Evolutionary conservation across 2,329 filamentous ascomycete species (phyloP).

Genomic region (Trichoderma atrobrunneum): DNA sequence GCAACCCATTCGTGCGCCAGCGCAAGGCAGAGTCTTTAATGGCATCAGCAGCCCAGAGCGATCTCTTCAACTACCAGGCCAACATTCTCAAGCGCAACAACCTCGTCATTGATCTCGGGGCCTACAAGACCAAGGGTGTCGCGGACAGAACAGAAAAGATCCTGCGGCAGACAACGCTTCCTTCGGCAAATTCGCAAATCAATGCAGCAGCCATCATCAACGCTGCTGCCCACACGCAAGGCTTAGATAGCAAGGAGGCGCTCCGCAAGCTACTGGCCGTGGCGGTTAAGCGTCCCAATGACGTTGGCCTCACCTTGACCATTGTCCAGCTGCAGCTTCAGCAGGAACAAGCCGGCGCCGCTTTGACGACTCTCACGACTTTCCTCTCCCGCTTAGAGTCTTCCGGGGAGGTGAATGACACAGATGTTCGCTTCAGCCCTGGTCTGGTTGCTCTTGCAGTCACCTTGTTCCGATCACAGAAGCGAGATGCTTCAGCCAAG

Average conservation of each 20-base stretch:
- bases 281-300: slow-evolving; percentile 70
- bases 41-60: slow-evolving; percentile 54
- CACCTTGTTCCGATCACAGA: slow-evolving; percentile 73
- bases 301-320: slow-evolving; percentile 77
- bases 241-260: slow-evolving; percentile 61
- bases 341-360: slow-evolving; percentile 67
- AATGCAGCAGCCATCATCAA: slow-evolving; percentile 51
- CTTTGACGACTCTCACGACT: slow-evolving; percentile 69
- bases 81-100: slow-evolving; percentile 56
- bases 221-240: slow-evolving; percentile 70
- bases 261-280: slow-evolving; percentile 68
- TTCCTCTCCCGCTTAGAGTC: slow-evolving; percentile 72
- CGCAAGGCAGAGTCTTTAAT: slow-evolving; percentile 57
- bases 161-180: slow-evolving; percentile 31
- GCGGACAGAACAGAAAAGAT: slow-evolving; percentile 45
- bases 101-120: slow-evolving; percentile 62
- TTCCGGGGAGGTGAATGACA: slow-evolving; percentile 52
- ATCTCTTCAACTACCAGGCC: slow-evolving; percentile 69
- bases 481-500: slow-evolving; percentile 69
- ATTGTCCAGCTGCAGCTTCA: slow-evolving; percentile 78
- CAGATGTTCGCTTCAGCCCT: slow-evolving; percentile 75
- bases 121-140: slow-evolving; percentile 65
- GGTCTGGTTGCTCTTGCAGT: slow-evolving; percentile 79
- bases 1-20: slow-evolving; percentile 68
- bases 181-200: slow-evolving; percentile 32